Conservation (phyloP, 495 filamentous ascomycete species). For the Penicillium salamii region DNA sequence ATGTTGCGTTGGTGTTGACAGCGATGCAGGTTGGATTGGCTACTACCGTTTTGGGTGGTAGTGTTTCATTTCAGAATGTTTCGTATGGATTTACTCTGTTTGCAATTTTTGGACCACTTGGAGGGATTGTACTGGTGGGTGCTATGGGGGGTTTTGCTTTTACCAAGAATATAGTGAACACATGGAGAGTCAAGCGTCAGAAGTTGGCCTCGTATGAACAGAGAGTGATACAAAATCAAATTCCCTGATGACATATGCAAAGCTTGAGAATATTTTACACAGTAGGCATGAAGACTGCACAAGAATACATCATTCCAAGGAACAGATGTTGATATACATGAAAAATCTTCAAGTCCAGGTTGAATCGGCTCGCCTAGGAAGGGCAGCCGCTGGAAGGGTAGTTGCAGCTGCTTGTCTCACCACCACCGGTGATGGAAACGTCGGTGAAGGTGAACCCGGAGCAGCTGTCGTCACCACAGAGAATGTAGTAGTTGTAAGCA, state of each 20-base stretch:
- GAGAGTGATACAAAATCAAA: not conserved
- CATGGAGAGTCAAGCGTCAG: conserved; percentile 1
- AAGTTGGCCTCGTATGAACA: conserved; percentile 1
- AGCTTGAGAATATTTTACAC: too few species aligned
- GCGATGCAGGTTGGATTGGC: conserved; percentile 60
- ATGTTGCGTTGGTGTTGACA: conserved; percentile 51
- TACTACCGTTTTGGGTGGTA: conserved; percentile 33
- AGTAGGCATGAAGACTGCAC: too few species aligned
- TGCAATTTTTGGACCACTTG: conserved; percentile 32
- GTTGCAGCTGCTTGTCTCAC: conserved; percentile 40
- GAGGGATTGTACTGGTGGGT: conserved; percentile 5
- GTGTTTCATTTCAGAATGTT: conserved; percentile 40
- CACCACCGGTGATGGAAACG: conserved; percentile 40
- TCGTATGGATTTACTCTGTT: conserved; percentile 56
- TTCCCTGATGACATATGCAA: not conserved
- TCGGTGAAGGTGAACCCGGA: conserved; percentile 38
- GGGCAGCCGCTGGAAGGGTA: conserved; percentile 25
- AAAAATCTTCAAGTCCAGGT: not conserved
- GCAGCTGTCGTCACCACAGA: conserved; percentile 47
- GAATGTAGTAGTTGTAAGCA: conserved; percentile 44
- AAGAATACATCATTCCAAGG: too few species aligned
- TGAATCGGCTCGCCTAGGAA: not conserved
- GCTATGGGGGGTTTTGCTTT: conserved; percentile 3
- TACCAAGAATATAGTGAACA: conserved; percentile 3
- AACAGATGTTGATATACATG: not conserved